Base-by-base conservation (phyloP, 2,329 filamentous ascomycete genomes). In the Talaromyces sp. region DNA sequence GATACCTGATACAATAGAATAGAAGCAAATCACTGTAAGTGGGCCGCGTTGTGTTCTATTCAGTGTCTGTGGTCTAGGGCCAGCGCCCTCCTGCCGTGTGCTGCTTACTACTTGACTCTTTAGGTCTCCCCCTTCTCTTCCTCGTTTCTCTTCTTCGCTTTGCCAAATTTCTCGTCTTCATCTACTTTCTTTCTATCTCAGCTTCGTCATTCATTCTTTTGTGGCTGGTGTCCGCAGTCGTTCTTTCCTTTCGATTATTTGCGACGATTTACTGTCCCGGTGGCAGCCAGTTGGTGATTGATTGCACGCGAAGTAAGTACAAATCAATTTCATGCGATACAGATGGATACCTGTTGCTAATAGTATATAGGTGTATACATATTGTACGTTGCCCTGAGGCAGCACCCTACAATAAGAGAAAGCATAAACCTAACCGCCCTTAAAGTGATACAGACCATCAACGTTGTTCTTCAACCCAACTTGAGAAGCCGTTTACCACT, bases 211-310 rank as follows among this genome's bases (percentile, higher is more conserved):
- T 65, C 49, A 37, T 61, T 65, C 49, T 62, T 56, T 43, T 59
- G 47, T 58, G 64, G 64, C 64, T 65, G 58, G 61, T 45, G 43
- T 49, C 47, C 58, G 35, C 58, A 61, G 63, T 65, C 64, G 37
- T 65, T 37, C 64, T 58, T 65, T 61, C 22, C 27, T 31, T 15
- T 49, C 37, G 47, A 62, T 50, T 50, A 37, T 56, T 37, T 39
- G 43, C 57, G 19, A 41, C 49, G 17, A 57, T 56, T 25, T 3
- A 39, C 64, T 65, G 64, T 65, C 59, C 59, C 45, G 64, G 64
- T 22, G 64, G 59, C 59, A 62, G 59, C 35, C 47, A n/a, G 35
- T 56, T 50, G 11, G n/a, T 47, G 13, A 50, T 35, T 47, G 39
- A 25, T 61, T 61, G 17, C 43, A 49, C 33, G 43, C 22, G 43